Percentiles rank a stretch among this genome's conserved stretches.
Evolutionary conservation across 2,329 filamentous ascomycete species (phyloP).

Genomic region (Beauveria sp.): DNA sequence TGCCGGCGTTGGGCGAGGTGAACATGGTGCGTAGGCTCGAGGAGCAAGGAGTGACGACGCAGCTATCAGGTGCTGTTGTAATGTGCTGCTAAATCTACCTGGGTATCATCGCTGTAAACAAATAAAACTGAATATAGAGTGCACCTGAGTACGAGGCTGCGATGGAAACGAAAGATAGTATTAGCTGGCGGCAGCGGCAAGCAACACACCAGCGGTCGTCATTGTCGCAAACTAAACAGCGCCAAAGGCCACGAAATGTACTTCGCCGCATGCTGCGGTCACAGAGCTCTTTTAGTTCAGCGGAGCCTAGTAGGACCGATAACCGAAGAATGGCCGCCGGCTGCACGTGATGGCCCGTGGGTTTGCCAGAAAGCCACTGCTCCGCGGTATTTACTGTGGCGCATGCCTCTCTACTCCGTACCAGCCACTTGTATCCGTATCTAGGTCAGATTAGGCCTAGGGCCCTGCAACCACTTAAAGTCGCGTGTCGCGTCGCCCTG

Average conservation of each 20-base stretch:
- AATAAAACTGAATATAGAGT: not conserved
- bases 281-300: not conserved
- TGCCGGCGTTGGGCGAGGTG: constrained; percentile 49
- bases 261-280: not conserved
- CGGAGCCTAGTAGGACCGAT: not conserved
- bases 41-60: constrained; percentile 8
- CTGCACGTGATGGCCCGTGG: not conserved
- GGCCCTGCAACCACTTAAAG: constrained; percentile 24
- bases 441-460: not conserved
- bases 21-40: constrained; percentile 41
- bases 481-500: constrained; percentile 17
- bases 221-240: constrained; percentile 7
- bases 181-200: not conserved
- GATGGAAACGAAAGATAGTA: not conserved
- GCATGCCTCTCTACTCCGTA: not conserved
- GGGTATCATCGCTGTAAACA: constrained; percentile 39
- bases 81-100: constrained; percentile 28
- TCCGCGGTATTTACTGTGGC: not conserved
- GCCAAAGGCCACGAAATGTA: constrained; percentile 8
- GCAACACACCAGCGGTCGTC: constrained; percentile 2
- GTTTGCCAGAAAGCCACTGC: not conserved
- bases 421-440: not conserved
- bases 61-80: constrained; percentile 17
- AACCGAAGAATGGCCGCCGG: constrained; percentile 8
- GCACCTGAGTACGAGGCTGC: not conserved